These are phyloP conservation scores for Hydrangea macrophylla DNA, from an alignment of 148 eudicot genomes.

Conservation along the genomic window DNA sequence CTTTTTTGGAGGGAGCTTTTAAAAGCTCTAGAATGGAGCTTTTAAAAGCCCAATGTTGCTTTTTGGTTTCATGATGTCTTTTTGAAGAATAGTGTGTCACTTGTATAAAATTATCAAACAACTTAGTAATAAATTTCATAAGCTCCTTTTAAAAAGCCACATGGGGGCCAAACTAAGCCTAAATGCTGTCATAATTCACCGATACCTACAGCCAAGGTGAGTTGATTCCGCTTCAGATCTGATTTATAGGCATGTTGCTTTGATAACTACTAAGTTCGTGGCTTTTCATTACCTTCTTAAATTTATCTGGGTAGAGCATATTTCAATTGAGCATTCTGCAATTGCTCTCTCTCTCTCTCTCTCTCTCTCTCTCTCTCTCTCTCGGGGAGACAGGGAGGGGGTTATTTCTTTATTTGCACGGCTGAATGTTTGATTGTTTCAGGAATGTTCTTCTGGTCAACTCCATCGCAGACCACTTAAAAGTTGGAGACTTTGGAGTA, in stretches of 20 bases:
- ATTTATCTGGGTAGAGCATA: not conserved
- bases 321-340: not conserved
- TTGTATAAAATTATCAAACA: too few species aligned
- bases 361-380: not conserved
- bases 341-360: not conserved
- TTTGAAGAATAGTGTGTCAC: too few species aligned
- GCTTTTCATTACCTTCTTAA: not conserved
- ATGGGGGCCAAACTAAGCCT: too few species aligned
- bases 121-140: too few species aligned
- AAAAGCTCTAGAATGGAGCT: too few species aligned
- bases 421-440: conserved; percentile 22
- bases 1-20: too few species aligned
- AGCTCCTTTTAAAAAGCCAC: too few species aligned
- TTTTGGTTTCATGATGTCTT: too few species aligned
- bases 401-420: not conserved
- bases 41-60: too few species aligned
- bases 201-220: conserved; percentile 93
- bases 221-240: conserved; percentile 15
- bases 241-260: not conserved
- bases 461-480: conserved; percentile 89
- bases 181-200: conserved; percentile 83
- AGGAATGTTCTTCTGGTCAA: conserved; percentile 98
- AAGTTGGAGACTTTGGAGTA: conserved; percentile 98
- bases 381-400: not conserved
- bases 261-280: not conserved